phyloP scores from a whole-genome alignment of 2,329 filamentous ascomycete genomes.

The Ceratocystis diversiconidia region DNA sequence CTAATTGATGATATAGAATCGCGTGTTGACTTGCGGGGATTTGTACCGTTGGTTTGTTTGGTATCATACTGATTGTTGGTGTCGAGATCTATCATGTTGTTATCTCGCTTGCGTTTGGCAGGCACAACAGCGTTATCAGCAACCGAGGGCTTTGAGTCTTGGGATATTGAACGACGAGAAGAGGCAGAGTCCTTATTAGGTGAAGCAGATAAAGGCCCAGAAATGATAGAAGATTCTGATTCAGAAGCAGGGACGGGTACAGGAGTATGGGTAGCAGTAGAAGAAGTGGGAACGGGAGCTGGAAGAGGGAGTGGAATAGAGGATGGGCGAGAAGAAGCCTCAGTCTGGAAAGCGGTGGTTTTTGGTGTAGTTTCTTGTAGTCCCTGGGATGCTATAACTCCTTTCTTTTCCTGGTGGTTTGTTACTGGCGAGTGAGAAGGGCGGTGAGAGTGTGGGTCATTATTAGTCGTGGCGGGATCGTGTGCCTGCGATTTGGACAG shows the following conservation, averaged over 20 bases:
- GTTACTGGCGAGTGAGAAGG: slow-evolving; percentile 5
- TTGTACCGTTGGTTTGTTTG: slow-evolving; percentile 7
- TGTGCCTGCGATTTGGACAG: not conserved
- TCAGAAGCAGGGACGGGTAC: not conserved
- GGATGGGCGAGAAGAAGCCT: not conserved
- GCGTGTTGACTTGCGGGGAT: slow-evolving; percentile 14
- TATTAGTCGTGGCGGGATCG: not conserved
- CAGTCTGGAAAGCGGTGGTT: not conserved
- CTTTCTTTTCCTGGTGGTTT: not conserved
- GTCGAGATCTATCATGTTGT: slow-evolving; percentile 23
- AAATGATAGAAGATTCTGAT: not conserved
- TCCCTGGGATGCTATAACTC: not conserved
- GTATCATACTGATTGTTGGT: slow-evolving; percentile 13
- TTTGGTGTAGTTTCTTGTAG: not conserved
- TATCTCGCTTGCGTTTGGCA: slow-evolving; percentile 36
- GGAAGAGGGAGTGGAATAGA: not conserved
- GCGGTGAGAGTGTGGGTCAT: slow-evolving; percentile 5
- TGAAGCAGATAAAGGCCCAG: not conserved
- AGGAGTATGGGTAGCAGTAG: not conserved
- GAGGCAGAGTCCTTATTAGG: not conserved
- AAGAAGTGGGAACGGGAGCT: not conserved
- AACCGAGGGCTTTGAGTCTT: slow-evolving; percentile 9
- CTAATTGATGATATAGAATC: slow-evolving; percentile 6
- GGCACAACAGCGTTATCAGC: slow-evolving; percentile 27
- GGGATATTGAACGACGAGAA: slow-evolving; percentile 3